A percentile compares a stretch with the other conserved stretches of the same genome.
Conservation (phyloP, 164 flowering plant species). For the grape (Vitis vinifera) region DNA sequence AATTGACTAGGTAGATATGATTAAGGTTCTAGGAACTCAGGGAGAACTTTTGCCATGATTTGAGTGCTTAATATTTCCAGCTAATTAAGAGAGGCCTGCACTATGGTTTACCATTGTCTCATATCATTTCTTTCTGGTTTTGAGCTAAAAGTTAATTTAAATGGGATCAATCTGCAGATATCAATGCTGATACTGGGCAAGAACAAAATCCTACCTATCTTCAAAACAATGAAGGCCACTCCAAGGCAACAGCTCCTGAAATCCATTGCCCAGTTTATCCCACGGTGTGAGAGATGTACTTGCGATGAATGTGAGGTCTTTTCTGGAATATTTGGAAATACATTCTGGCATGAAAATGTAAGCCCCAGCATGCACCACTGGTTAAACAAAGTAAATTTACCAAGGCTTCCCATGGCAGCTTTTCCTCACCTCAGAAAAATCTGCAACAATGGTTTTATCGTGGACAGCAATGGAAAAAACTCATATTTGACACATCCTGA, state of each 20-base stretch:
- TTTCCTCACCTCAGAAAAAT: constrained; percentile 62
- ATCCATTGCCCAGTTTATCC: constrained; percentile 42
- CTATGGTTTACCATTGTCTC: no score
- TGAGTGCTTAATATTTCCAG: no score
- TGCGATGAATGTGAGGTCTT: constrained; percentile 53
- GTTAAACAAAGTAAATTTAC: constrained; percentile 37
- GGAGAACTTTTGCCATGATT: no score
- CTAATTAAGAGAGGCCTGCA: no score
- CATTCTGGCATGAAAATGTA: constrained; percentile 61
- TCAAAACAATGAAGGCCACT: constrained; percentile 22
- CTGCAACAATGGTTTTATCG: constrained; percentile 47
- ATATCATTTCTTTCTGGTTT: no score
- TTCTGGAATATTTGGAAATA: constrained; percentile 59
- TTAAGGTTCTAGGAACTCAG: no score
- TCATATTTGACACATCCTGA: constrained; percentile 52
- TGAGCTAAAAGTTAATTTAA: no score
- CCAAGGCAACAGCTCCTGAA: constrained; percentile 37
- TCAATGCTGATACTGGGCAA: constrained; percentile 50
- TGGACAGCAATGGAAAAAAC: constrained; percentile 42
- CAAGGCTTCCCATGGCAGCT: constrained; percentile 50
- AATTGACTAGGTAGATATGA: no score
- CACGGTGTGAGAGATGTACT: constrained; percentile 56
- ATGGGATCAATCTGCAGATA: constrained; percentile 27
- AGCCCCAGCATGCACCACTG: constrained; percentile 46
- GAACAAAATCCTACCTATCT: constrained; percentile 31